phyloP scores from a whole-genome alignment of 2,329 filamentous ascomycete species.

The Scopulariopsis brevicaulis region DNA sequence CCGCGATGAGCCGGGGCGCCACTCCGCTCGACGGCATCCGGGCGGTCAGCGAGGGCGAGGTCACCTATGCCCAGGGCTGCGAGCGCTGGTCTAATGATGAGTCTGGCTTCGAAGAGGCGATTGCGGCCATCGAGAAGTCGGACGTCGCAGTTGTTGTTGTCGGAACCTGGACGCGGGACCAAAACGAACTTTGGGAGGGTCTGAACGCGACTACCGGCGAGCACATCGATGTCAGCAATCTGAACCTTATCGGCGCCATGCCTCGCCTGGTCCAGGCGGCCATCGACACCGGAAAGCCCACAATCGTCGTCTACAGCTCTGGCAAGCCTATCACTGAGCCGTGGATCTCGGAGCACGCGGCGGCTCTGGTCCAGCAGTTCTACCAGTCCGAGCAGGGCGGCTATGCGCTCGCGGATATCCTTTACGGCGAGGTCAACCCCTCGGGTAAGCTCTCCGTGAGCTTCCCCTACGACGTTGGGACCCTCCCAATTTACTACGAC shows the following conservation, averaged over 20 bases:
- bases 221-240: constrained; percentile 53
- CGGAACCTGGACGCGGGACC: constrained; percentile 66
- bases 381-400: constrained; percentile 62
- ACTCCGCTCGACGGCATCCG: constrained; percentile 61
- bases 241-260: constrained; percentile 62
- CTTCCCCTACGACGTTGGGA: constrained; percentile 56
- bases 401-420: constrained; percentile 51
- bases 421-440: constrained; percentile 54
- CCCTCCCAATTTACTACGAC: constrained; percentile 60
- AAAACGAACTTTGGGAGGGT: constrained; percentile 57
- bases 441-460: constrained; percentile 55
- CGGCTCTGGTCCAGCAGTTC: constrained; percentile 62
- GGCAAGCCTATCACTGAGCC: constrained; percentile 64
- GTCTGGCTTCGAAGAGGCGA: constrained; percentile 54
- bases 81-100: constrained; percentile 63
- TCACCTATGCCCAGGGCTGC: constrained; percentile 59
- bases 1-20: constrained; percentile 51
- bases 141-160: constrained; percentile 65
- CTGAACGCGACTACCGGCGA: constrained; percentile 67
- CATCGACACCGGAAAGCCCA: constrained; percentile 55
- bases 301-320: constrained; percentile 54
- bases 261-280: constrained; percentile 54
- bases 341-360: constrained; percentile 56
- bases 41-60: constrained; percentile 43
- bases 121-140: constrained; percentile 52